Evolutionary conservation across 257 asterid species (phyloP).

Genomic region (Solanum rostratum): DNA sequence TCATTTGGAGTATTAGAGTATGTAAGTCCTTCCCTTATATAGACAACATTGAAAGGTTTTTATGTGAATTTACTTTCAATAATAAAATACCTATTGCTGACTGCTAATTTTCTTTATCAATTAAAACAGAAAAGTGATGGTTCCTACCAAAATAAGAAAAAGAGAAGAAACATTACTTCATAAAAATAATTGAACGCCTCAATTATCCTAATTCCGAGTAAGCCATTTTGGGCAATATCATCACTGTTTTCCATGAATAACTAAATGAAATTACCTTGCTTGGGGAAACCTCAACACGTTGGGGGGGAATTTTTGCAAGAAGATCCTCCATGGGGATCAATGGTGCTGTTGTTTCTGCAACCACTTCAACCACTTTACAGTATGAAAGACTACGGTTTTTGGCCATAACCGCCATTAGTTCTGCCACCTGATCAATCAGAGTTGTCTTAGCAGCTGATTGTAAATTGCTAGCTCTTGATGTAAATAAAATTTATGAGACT

Average conservation of each 20-base stretch:
- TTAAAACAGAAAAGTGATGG: not conserved
- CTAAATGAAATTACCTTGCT: conserved; percentile 33
- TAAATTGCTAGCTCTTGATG: not conserved
- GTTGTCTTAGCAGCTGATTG: conserved; percentile 2
- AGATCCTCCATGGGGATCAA: conserved; percentile 66
- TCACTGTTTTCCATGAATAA: not conserved
- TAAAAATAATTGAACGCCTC: not conserved
- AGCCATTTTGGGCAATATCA: not conserved
- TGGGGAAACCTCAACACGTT: conserved; percentile 21
- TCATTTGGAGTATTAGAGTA: not conserved
- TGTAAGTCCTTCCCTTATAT: not conserved
- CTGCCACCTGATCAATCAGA: conserved; percentile 68
- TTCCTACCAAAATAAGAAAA: not conserved
- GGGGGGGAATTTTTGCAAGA: conserved; percentile 61
- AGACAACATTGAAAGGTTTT: not conserved
- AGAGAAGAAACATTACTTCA: not conserved
- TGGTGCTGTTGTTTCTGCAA: conserved; percentile 90
- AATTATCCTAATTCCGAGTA: not conserved
- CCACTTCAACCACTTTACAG: conserved; percentile 83
- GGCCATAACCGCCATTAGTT: conserved; percentile 79
- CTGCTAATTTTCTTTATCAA: not conserved
- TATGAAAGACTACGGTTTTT: conserved; percentile 56
- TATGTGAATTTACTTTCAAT: not conserved
- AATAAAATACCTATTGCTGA: not conserved
- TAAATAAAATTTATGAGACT: not conserved